Conservation (phyloP, 495 filamentous ascomycete genomes). For the Sabuloglossum arenarium region DNA sequence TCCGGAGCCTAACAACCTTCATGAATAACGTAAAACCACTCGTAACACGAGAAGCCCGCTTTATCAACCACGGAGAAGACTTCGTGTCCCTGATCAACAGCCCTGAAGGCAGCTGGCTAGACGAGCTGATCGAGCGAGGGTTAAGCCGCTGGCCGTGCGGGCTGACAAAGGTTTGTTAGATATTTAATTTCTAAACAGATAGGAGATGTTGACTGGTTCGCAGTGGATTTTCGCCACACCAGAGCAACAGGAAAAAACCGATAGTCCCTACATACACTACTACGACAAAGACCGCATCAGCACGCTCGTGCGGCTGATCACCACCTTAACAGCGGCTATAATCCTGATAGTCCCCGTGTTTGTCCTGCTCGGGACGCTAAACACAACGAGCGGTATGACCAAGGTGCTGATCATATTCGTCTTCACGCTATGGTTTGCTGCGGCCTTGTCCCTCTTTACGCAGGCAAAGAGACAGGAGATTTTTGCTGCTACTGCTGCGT, state of each 20-base stretch:
- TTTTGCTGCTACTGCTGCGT: conserved; percentile 17
- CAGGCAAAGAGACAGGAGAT: conserved; percentile 17
- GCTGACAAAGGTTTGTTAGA: conserved; percentile 4
- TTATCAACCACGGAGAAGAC: conserved; percentile 2
- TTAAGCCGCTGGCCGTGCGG: not conserved
- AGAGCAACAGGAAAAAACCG: not conserved
- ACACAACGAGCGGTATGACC: not conserved
- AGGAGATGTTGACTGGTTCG: too few species aligned
- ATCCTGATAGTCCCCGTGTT: conserved; percentile 2
- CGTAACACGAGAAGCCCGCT: not conserved
- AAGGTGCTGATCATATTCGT: conserved; percentile 11
- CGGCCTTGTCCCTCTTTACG: conserved; percentile 13
- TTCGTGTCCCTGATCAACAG: not conserved
- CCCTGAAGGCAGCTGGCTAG: not conserved
- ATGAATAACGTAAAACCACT: conserved; percentile 3
- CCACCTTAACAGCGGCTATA: not conserved
- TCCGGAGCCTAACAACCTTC: not conserved
- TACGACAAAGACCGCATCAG: not conserved
- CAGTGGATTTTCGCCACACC: not conserved
- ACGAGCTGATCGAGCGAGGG: not conserved
- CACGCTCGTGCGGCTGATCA: not conserved
- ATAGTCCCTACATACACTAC: not conserved
- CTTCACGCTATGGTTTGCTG: conserved; percentile 15
- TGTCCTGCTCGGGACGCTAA: not conserved
- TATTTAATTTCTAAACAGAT: too few species aligned